Evolutionary conservation across 495 filamentous ascomycete species (phyloP).

Genomic region (Xylaria acuta): DNA sequence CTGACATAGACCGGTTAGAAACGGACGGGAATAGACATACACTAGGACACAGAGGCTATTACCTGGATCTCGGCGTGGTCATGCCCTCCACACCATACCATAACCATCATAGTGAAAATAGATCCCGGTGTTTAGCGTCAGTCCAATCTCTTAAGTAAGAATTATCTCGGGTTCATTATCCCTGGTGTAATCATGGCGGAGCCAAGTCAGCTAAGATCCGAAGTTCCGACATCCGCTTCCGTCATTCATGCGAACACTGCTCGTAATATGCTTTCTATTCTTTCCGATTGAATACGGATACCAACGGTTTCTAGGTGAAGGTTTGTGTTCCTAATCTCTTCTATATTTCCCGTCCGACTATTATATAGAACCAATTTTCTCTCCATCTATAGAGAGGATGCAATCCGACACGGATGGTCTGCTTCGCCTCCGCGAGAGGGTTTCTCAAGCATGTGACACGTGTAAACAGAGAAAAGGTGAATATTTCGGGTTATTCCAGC

Average conservation of each 20-base stretch:
- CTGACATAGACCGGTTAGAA: constrained; percentile 5
- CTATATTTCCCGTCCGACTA: neutral
- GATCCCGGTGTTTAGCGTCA: neutral
- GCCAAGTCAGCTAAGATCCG: constrained; percentile 26
- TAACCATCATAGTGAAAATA: neutral
- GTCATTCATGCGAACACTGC: neutral
- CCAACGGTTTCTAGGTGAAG: neutral
- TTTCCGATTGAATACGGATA: neutral
- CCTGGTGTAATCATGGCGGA: neutral
- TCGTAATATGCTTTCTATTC: neutral
- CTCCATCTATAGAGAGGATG: neutral
- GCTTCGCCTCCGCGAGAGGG: constrained; percentile 38
- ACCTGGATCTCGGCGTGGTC: neutral
- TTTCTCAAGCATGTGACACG: constrained; percentile 53
- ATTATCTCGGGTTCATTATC: neutral
- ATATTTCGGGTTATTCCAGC: neutral
- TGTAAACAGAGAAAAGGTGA: constrained; percentile 51
- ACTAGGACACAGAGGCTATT: neutral
- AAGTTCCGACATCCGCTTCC: constrained; percentile 35
- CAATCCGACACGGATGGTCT: constrained; percentile 18
- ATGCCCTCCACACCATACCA: neutral
- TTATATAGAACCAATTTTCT: neutral
- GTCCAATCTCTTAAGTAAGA: constrained; percentile 16
- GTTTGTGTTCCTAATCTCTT: neutral
- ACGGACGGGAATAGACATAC: constrained; percentile 4